Percentiles rank a stretch among this genome's conserved stretches.
phyloP scores from a whole-genome alignment of 129 eudicot species.

The Erigeron canadensis region DNA sequence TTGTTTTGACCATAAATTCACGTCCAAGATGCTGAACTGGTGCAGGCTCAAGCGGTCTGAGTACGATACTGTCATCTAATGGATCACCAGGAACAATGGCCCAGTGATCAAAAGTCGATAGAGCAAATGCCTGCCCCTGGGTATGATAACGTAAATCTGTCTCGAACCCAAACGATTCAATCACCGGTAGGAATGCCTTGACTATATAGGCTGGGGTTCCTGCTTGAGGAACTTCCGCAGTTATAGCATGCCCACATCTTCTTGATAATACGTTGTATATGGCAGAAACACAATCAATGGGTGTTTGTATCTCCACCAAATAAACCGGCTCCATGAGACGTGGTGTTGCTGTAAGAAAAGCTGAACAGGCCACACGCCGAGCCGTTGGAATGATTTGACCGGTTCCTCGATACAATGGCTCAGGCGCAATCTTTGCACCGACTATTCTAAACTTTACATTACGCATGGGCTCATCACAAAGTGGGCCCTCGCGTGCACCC shows the following conservation, averaged over 20 bases:
- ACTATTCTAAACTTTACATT: constrained; percentile 93
- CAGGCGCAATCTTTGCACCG: constrained; percentile 92
- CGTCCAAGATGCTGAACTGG: constrained; percentile 89
- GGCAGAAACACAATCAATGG: constrained; percentile 88
- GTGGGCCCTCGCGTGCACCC: constrained; percentile 99
- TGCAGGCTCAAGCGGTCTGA: constrained; percentile 92
- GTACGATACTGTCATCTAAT: constrained; percentile 77
- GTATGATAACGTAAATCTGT: constrained; percentile 91
- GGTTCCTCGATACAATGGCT: constrained; percentile 86
- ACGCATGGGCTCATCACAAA: constrained; percentile 96
- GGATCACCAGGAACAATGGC: constrained; percentile 99
- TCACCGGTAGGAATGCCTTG: constrained; percentile 94
- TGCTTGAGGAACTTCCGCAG: constrained; percentile 96
- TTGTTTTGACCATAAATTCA: constrained; percentile 97
- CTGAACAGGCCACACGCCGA: constrained; percentile 94
- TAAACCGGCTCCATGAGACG: constrained; percentile 97
- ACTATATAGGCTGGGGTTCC: constrained; percentile 98
- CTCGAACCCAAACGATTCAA: constrained; percentile 94
- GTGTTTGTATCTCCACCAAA: constrained; percentile 98
- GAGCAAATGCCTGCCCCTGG: constrained; percentile 84
- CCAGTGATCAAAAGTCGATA: constrained; percentile 85
- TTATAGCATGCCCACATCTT: constrained; percentile 95
- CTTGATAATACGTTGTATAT: constrained; percentile 88
- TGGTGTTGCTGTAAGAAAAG: constrained; percentile 97
- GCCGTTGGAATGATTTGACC: constrained; percentile 99